Percentiles rank a stretch among this genome's conserved stretches.
Evolutionary conservation across 768 basidiomycete species (phyloP).

Genomic region (Agaricus blazei): DNA sequence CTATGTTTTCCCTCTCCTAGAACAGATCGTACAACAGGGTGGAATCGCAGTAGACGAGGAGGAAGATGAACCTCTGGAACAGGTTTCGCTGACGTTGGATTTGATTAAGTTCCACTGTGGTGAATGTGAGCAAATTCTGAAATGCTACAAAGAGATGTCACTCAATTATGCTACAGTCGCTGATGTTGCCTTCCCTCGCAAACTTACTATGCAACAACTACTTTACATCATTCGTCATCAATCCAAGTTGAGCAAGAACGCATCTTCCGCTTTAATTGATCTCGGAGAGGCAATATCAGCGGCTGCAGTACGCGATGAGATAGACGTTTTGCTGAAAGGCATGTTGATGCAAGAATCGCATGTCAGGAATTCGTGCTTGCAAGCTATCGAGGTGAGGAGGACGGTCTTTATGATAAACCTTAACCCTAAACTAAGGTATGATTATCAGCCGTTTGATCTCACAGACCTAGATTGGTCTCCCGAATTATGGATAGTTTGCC

Average conservation of each 20-base stretch:
- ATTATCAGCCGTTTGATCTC: conserved; percentile 78
- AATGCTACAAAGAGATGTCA: background rate
- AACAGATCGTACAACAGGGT: conserved; percentile 60
- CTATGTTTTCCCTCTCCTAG: conserved; percentile 72
- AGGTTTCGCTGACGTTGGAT: conserved; percentile 70
- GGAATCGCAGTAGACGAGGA: conserved; percentile 55
- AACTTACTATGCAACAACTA: conserved; percentile 61
- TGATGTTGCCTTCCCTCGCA: conserved; percentile 68
- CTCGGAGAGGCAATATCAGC: conserved; percentile 75
- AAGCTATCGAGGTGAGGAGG: conserved; percentile 70
- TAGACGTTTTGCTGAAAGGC: conserved; percentile 60
- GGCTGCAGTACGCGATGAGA: conserved; percentile 59
- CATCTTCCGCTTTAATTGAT: conserved; percentile 74
- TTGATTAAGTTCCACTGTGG: conserved; percentile 67
- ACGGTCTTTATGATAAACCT: background rate
- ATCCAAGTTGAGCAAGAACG: conserved; percentile 78
- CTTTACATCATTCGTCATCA: conserved; percentile 71
- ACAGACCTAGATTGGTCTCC: conserved; percentile 94
- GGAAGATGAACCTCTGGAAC: conserved; percentile 71
- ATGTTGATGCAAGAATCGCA: conserved; percentile 83
- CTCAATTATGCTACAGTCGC: conserved; percentile 42
- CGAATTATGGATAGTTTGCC: conserved; percentile 81
- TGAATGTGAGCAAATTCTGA: conserved; percentile 50
- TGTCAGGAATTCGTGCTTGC: conserved; percentile 85
- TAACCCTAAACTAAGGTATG: conserved; percentile 3